Base-by-base conservation (phyloP, 202 grass and related monocot species). In the Panicum hallii region DNA sequence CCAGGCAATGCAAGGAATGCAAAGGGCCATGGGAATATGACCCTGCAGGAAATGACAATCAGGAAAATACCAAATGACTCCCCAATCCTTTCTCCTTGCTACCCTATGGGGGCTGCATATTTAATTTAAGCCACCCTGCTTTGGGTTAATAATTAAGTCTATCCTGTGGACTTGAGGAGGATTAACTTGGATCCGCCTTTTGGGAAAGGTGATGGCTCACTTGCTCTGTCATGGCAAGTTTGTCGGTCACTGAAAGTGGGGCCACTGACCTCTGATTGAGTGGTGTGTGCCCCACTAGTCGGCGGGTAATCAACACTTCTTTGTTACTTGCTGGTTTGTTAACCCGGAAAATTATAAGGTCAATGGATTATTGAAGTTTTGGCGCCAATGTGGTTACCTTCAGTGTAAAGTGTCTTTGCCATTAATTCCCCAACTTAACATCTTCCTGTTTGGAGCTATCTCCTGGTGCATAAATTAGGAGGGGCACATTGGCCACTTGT, bases 121-220 rank as follows among this genome's bases (percentile, higher is more conserved):
- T 91, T 91, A 88, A 82, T 88, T 74, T 74, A 87, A 87, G 72
- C 71, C 90, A 78, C 77, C 84, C 56, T 82, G 47, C 70, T 86
- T 92, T 92, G 67, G 67, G 70, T 14, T 87, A 87, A 87, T 87
- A 87, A 87, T 87, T 72, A 91, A 91, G 60, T 87, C 70, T 86
- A 92, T 89, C 87, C 12, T 89, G 83, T 87, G 80, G 90, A 83
- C 76, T 83, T 84, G 87, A 78, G 66, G 90, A 61, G 77, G 90
- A 77, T 84, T 89, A 84, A 89, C 76, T 73, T 44, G 23, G 90
- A 83, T 78, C 74, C 78, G 61, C 64, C 81, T 92, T 92, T 85
- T 67, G 7, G 5, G 5, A 87, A 89, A 83, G 74, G 74, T 80
- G 74, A 43, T 80, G 62, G 79, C 69, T 55, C 67, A 38, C 53